Evolutionary conservation across 129 eudicot species (phyloP), one percentile per base, ranked within the genome.

Genomic region (Flaveria bidentis): DNA sequence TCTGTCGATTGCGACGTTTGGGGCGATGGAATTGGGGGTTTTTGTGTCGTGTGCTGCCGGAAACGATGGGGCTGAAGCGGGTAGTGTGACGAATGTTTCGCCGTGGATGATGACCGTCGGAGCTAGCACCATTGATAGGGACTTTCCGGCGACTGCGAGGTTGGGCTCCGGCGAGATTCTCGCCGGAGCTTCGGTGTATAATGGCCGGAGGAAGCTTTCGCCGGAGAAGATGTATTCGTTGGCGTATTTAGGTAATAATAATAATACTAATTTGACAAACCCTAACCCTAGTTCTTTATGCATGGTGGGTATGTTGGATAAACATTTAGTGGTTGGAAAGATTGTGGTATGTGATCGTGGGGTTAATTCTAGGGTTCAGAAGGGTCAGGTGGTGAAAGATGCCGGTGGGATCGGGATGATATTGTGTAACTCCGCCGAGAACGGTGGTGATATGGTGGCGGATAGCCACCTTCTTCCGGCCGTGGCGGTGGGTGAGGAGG

Each of bases 371-470:
- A 92, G 96, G 6, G 93, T 88, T 42, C 91, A 88, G 67, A 88
- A 87, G 84, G 96, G 96, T 33, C 86, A 90, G 60, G 91, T 90
- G 39, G 96, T 90, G 63, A 90, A 86, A 75, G 87, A 90, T 10
- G 91, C 96, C 0, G 93, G 96, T 2, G 96, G 93, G 22, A 16
- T 87, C 1, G 96, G 96, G 39, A 90, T 90, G 96, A 88, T 90
- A 26, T 62, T 90, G 64, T 13, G 85, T 9, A 88, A 90, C 83
- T 85, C 86, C 16, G 96, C 78, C 0, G 84, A 61, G 5, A 85
- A 86, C 50, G 91, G 93, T 0, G 93, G 84, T 67, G 96, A 90
- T 75, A 64, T 88, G 74, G 87, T 88, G 26, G 96, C 96, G 0
- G 93, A 87, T 41, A 79, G 86, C 72, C 93, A 90, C 79, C 89